Base-by-base conservation (phyloP, 2,329 filamentous ascomycete genomes). In the Ophiostoma montium region DNA sequence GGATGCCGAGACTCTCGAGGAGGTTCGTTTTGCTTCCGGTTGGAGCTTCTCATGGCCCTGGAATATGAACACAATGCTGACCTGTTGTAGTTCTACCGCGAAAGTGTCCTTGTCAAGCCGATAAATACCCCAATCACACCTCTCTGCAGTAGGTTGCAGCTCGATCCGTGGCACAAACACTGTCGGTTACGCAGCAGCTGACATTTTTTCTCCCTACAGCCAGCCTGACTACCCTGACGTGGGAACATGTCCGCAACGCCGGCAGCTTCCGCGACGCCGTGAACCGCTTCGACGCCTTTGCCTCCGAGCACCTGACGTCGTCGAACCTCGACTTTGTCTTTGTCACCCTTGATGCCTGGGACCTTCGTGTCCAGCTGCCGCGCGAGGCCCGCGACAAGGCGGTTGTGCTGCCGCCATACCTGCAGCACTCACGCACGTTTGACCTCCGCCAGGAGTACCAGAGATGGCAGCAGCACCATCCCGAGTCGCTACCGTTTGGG, bases 51-150 rank as follows among this genome's bases (percentile, higher is more conserved):
- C 23, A 4, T 27, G 23, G 23, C 4, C 23, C 23, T 27, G 23
- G 23, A 27, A 8, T 27, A 5, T 27, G 23, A 27, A 15, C n/a
- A 2, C 19, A 33, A 21, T 41, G 47, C 46, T 46, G 42, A 46
- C 46, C 19, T 45, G 33, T 45, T 43, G 12, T 65, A 98, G 92
- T 75, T 96, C 59, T 84, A 94, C 67, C 87, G 89, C 59, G 89
- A 96, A 68, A 95, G 86, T 63, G 86, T 95, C 48, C 84, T 98
- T 39, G 92, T 98, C 60, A 96, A 96, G 70, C 92, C 92, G 5
- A 84, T 95, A 70, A 98, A 96, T 70, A 98, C 92, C 42, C 92
- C 92, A 50, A 98, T 98, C 63, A 98, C 92, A 57, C 92, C 92
- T 53, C 77, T 98, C 48, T 98, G 92, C 79, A 98, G 89, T 95